A percentile compares a stretch with the other conserved stretches of the same genome.
phyloP scores from a whole-genome alignment of 305 asterid species.

The Striga hermonthica region DNA sequence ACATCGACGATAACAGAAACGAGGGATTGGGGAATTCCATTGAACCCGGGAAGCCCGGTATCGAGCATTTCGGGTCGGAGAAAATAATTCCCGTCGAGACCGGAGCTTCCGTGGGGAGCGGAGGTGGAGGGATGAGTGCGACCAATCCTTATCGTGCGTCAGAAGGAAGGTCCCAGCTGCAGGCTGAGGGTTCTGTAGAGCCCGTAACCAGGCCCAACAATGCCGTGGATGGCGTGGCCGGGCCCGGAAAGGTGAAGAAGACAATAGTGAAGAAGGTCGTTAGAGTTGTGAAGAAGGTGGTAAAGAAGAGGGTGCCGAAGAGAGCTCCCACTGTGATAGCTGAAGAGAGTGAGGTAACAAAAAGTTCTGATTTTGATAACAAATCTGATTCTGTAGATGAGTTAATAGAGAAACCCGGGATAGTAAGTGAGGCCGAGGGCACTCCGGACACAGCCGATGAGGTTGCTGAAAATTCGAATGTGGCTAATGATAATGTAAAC shows the following conservation, averaged over 20 bases:
- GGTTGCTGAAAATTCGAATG: not conserved
- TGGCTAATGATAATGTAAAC: conserved; percentile 15
- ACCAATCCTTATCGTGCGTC: conserved; percentile 3
- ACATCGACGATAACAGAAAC: not conserved
- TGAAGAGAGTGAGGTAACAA: conserved; percentile 28
- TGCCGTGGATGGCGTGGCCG: conserved; percentile 36
- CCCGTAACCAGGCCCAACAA: conserved; percentile 13
- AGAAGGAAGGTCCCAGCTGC: conserved; percentile 9
- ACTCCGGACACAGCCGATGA: conserved; percentile 1
- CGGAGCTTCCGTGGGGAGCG: conserved; percentile 22
- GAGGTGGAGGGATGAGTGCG: conserved; percentile 9
- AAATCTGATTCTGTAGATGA: conserved; percentile 22
- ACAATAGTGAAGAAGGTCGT: conserved; percentile 51
- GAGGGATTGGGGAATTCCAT: conserved; percentile 22
- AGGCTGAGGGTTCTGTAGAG: conserved; percentile 27
- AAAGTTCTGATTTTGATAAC: conserved; percentile 2
- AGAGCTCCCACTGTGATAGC: conserved; percentile 33
- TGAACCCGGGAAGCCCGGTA: not conserved
- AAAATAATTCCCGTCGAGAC: conserved; percentile 19
- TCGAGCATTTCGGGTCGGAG: conserved; percentile 21
- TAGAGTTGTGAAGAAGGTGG: conserved; percentile 57
- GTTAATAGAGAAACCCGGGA: conserved; percentile 4
- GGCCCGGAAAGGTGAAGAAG: conserved; percentile 37
- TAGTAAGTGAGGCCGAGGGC: conserved; percentile 23
- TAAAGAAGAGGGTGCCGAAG: conserved; percentile 63